A percentile compares a stretch with the other conserved stretches of the same genome.
Conservation (phyloP, 768 basidiomycete genomes). For the Calocybe indica region DNA sequence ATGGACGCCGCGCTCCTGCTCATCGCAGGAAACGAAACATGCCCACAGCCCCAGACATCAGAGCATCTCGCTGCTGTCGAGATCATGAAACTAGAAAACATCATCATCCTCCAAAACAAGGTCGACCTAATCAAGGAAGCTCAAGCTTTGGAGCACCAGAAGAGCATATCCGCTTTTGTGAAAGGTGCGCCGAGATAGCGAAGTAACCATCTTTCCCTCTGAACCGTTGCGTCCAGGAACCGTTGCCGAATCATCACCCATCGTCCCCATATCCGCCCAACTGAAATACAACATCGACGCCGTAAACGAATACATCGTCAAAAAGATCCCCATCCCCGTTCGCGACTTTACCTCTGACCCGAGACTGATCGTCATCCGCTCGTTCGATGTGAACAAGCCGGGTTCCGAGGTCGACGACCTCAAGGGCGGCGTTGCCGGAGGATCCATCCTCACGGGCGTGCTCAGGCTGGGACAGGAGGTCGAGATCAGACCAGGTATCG, state of each 20-base stretch:
- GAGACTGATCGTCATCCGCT: conserved; percentile 95
- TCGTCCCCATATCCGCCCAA: conserved; percentile 98
- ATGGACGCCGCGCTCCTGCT: conserved; percentile 98
- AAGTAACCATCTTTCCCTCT: neutral
- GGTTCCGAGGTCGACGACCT: conserved; percentile 95
- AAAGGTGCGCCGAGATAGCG: conserved; percentile 52
- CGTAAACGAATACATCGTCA: conserved; percentile 97
- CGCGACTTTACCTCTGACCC: conserved; percentile 92
- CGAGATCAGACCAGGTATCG: conserved; percentile 95
- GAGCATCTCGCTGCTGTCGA: conserved; percentile 98
- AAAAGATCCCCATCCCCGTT: conserved; percentile 89
- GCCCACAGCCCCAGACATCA: conserved; percentile 97
- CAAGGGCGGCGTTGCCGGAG: conserved; percentile 97
- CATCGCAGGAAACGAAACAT: conserved; percentile 96
- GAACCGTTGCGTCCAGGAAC: conserved; percentile 54
- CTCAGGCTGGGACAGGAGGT: conserved; percentile 88
- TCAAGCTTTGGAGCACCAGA: conserved; percentile 92
- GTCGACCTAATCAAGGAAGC: conserved; percentile 96
- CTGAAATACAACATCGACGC: conserved; percentile 99
- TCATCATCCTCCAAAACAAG: conserved; percentile 98
- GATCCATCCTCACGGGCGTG: conserved; percentile 90
- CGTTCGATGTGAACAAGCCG: conserved; percentile 99
- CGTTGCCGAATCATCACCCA: conserved; percentile 94
- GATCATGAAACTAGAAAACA: conserved; percentile 98
- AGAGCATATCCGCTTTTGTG: conserved; percentile 92